Conservation (phyloP, 73 alveolate species). For the Symbiodinium pilosum region DNA sequence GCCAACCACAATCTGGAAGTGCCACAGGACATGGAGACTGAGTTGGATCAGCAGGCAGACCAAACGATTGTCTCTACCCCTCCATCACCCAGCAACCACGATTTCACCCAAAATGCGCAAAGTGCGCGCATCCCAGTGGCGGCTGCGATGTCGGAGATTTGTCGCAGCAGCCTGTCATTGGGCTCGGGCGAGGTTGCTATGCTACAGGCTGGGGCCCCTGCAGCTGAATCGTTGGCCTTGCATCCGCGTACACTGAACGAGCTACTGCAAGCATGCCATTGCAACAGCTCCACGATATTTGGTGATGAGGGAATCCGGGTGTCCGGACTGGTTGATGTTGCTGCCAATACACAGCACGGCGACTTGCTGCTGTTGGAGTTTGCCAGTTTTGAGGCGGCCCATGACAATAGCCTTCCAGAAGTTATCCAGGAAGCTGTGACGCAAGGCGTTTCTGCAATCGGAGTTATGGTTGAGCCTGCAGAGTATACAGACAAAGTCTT, state of each 20-base stretch:
- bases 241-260: no score
- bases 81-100: not conserved
- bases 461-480: not conserved
- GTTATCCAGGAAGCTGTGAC: not conserved
- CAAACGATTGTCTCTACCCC: not conserved
- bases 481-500: not conserved
- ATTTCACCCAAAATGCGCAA: not conserved
- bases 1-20: not conserved
- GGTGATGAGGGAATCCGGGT: not conserved
- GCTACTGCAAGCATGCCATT: no score
- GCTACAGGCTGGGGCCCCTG: no score
- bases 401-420: no score
- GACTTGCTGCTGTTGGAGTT: constrained; percentile 32
- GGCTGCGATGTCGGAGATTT: not conserved
- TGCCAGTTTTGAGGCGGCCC: not conserved
- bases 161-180: not conserved
- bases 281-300: not conserved
- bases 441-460: constrained; percentile 19
- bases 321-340: constrained; percentile 53
- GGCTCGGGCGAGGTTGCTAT: not conserved
- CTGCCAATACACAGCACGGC: not conserved
- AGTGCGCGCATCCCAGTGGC: not conserved
- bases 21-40: not conserved
- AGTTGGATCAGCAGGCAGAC: not conserved
- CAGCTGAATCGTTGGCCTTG: no score